Evolutionary conservation across 805 yeast genomes (phyloP).

Genomic region (Candida adriatica): DNA sequence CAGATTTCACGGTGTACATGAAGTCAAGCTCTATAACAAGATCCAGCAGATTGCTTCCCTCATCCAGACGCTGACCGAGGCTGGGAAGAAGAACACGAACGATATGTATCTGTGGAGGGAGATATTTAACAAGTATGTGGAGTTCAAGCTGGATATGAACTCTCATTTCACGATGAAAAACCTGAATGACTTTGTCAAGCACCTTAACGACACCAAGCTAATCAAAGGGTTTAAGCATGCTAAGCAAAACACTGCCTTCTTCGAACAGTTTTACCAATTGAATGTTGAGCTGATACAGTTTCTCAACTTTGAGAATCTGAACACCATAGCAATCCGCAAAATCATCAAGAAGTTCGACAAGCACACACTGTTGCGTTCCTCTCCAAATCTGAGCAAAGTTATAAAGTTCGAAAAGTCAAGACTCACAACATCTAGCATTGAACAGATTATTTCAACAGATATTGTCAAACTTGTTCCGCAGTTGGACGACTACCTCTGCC

Average conservation of each 20-base stretch:
- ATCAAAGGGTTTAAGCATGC: conserved; percentile 32
- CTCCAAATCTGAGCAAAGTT: conserved; percentile 38
- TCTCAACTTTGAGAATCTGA: conserved; percentile 54
- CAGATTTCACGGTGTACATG: conserved; percentile 44
- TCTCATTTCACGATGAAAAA: conserved; percentile 38
- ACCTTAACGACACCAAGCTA: conserved; percentile 34
- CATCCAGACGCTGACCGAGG: conserved; percentile 11
- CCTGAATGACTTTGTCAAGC: conserved; percentile 36
- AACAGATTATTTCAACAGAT: conserved; percentile 42
- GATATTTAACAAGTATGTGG: conserved; percentile 57
- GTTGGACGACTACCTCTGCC: conserved; percentile 69
- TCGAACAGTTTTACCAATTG: conserved; percentile 42
- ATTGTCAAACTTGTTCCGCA: conserved; percentile 60
- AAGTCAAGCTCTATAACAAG: conserved; percentile 21
- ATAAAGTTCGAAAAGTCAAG: conserved; percentile 23
- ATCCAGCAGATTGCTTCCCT: conserved; percentile 27
- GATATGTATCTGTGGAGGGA: conserved; percentile 70
- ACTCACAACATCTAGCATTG: conserved; percentile 18
- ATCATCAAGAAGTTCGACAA: conserved; percentile 74
- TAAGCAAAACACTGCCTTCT: conserved; percentile 39
- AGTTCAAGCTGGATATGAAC: conserved; percentile 57
- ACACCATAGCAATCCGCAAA: conserved; percentile 57
- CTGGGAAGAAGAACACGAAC: conserved; percentile 28
- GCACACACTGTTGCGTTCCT: conserved; percentile 50
- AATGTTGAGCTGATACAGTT: conserved; percentile 51